Conservation (phyloP, 441 rosid species). For the Syzygium syzygioides region DNA sequence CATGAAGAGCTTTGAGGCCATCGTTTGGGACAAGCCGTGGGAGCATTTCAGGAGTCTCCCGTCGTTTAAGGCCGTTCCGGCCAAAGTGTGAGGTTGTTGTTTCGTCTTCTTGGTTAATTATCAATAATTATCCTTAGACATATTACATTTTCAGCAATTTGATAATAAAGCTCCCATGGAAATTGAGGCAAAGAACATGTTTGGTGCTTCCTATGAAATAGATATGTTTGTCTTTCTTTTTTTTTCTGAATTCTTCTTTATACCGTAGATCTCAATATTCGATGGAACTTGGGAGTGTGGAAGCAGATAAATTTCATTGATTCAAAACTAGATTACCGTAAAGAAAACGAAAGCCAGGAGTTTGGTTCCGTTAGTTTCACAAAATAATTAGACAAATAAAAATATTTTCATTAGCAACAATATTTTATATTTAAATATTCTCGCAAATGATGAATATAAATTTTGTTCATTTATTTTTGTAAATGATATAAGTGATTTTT, state of each 20-base stretch:
- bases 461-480: no score
- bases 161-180: rapidly evolving
- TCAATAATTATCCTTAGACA: not conserved
- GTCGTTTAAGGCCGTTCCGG: constrained; percentile 26
- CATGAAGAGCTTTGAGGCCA: constrained; percentile 31
- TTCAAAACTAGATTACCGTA: rapidly evolving
- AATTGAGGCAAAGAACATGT: not conserved
- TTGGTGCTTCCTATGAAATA: not conserved
- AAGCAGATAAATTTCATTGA: not conserved
- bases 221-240: not conserved
- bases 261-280: not conserved
- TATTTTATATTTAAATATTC: not conserved
- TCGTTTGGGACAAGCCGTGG: constrained; percentile 57
- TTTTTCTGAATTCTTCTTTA: not conserved
- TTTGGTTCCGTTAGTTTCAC: rapidly evolving
- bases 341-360: not conserved
- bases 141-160: not conserved
- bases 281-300: not conserved
- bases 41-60: constrained; percentile 27
- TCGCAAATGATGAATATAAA: rapidly evolving
- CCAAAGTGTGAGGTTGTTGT: not conserved
- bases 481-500: not conserved
- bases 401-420: rapidly evolving
- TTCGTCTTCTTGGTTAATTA: rapidly evolving
- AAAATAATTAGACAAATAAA: rapidly evolving